A percentile compares a stretch with the other conserved stretches of the same genome.
phyloP scores from a whole-genome alignment of 257 asterid genomes.

The Penstemon newberryi region DNA sequence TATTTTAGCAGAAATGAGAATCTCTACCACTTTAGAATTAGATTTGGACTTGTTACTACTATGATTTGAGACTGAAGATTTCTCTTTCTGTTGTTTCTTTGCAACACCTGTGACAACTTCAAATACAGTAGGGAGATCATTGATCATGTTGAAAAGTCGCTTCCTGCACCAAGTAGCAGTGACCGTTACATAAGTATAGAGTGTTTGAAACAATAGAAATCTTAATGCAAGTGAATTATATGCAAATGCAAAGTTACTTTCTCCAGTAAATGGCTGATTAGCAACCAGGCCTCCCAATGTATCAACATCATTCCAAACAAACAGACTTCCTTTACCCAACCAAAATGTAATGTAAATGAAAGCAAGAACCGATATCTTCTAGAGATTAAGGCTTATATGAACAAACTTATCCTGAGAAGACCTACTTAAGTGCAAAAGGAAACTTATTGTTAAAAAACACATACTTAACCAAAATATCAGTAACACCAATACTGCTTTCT shows the following conservation, averaged over 20 bases:
- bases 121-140: constrained; percentile 71
- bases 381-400: background rate
- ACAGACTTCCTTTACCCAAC: background rate
- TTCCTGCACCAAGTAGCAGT: constrained; percentile 47
- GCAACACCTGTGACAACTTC: constrained; percentile 74
- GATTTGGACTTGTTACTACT: constrained; percentile 56
- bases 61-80: constrained; percentile 52
- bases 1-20: background rate
- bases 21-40: constrained; percentile 55
- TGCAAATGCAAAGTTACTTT: constrained; percentile 12
- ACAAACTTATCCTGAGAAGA: background rate
- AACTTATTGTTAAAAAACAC: background rate
- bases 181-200: constrained; percentile 7
- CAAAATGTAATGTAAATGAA: background rate
- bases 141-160: constrained; percentile 74
- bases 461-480: background rate
- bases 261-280: background rate
- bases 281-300: background rate
- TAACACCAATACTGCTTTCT: background rate
- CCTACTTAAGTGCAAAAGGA: background rate
- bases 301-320: background rate
- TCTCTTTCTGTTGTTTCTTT: constrained; percentile 62
- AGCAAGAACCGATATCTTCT: background rate
- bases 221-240: constrained; percentile 10
- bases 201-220: background rate